phyloP scores from a whole-genome alignment of 2,329 filamentous ascomycete genomes.

The Epichloe scottii region DNA sequence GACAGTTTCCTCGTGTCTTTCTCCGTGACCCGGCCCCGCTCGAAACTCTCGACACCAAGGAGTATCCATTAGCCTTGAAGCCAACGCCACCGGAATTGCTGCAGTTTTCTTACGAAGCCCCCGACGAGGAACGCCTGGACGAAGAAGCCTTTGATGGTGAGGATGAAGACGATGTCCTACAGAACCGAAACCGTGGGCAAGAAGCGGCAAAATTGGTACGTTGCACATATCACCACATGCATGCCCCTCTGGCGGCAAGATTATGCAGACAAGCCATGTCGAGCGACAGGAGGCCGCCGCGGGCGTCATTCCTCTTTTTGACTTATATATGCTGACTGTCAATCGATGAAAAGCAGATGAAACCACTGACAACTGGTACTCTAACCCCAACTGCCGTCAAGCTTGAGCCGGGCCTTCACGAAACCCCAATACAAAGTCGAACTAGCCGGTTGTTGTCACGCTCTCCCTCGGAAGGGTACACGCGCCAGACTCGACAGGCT shows the following conservation, averaged over 20 bases:
- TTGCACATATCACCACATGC: not conserved
- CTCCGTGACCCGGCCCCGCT: constrained; percentile 62
- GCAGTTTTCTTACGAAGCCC: constrained; percentile 59
- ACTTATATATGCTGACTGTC: constrained; percentile 1
- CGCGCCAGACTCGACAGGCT: constrained; percentile 18
- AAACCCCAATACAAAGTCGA: constrained; percentile 15
- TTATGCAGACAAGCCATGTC: not conserved
- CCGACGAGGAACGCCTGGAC: constrained; percentile 19
- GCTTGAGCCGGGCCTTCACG: constrained; percentile 13
- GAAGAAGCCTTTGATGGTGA: constrained; percentile 16
- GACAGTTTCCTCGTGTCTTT: constrained; percentile 71
- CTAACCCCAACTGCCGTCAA: constrained; percentile 16
- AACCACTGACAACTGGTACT: constrained; percentile 11
- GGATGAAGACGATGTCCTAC: constrained; percentile 9
- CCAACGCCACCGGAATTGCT: constrained; percentile 71
- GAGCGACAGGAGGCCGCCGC: not conserved
- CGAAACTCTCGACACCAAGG: constrained; percentile 66
- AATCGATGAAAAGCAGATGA: constrained; percentile 7
- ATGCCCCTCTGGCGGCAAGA: not conserved
- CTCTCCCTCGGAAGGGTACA: constrained; percentile 22
- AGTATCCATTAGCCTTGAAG: constrained; percentile 76
- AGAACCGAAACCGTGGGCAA: not conserved
- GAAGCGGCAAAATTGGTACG: constrained; percentile 12
- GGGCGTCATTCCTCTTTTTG: not conserved
- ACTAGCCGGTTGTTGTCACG: constrained; percentile 18